Evolutionary conservation across 371 early-diverging fungal genomes (phyloP), one percentile per base, ranked within the genome.

Genomic region (Actinomucor elegans): DNA sequence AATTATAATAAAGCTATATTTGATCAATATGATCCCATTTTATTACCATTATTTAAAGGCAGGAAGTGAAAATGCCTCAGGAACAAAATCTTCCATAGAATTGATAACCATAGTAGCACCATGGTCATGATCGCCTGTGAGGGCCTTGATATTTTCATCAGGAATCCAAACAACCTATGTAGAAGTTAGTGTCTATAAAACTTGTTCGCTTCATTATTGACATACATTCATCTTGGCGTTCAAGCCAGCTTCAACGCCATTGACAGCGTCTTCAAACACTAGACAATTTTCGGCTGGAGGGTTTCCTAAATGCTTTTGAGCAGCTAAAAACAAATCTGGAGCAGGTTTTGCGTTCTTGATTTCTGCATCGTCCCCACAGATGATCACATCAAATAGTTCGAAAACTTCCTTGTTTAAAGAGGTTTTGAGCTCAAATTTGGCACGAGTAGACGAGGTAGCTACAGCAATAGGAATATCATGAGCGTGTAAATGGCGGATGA

Each of bases 191-290:
- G 4, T 8, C 31, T 20, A 33, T 5, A 27, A 45, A 45, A 24
- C 31, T 11, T 12, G 21, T 10, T 26, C 10, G 12, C 35, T 48
- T 45, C 20, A n/a, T 2, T 23, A 26, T 46, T 44, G 10, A 62
- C 71, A 61, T 74, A 79, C 85, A 52, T 83, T 81, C 95, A 95
- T 94, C 0, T 80, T 76, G 4, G 97, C 97, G 59, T 80, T 84
- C 31, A 84, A 66, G 5, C 82, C 97, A 5, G 96, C 94, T 55
- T 86, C 56, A 7, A 95, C 88, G 15, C 97, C 97, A 46, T 83
- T 80, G 3, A 79, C 67, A 5, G 96, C 87, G 59, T 97, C 96
- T 66, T 97, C 97, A 84, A 97, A 96, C 12, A 95, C 96, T 18
- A 97, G 73, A 65, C 94, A 94, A 21, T 79, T 76, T 5, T 73